phyloP scores from a whole-genome alignment of 1,284 basidiomycete genomes.

The Porodaedalea pini region DNA sequence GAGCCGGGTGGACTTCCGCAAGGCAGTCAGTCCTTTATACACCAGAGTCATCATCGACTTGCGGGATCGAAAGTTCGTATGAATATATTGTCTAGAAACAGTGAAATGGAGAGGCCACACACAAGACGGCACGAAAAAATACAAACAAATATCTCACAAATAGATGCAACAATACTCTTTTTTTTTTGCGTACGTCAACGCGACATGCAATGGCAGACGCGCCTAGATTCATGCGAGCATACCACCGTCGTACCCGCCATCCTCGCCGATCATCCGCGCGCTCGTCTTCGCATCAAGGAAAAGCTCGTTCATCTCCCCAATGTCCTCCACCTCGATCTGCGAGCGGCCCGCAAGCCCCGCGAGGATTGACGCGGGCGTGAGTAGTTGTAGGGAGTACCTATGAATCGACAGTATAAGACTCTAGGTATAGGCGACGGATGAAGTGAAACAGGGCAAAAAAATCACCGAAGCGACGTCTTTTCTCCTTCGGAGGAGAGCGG shows the following conservation, averaged over 20 bases:
- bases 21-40: too few species aligned
- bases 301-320: constrained; percentile 88
- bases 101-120: too few species aligned
- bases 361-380: constrained; percentile 91
- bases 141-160: too few species aligned
- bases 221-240: not conserved
- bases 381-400: constrained; percentile 89
- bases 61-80: too few species aligned
- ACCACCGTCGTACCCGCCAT: constrained; percentile 40
- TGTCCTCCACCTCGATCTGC: constrained; percentile 84
- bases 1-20: too few species aligned
- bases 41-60: too few species aligned
- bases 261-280: constrained; percentile 50
- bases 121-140: too few species aligned
- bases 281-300: constrained; percentile 93
- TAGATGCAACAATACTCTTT: too few species aligned
- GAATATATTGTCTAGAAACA: too few species aligned
- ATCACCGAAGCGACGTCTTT: constrained; percentile 75
- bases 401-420: constrained; percentile 9
- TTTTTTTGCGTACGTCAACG: too few species aligned
- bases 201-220: not conserved
- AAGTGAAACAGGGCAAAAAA: constrained; percentile 7
- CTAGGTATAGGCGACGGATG: constrained; percentile 2
- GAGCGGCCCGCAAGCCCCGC: constrained; percentile 72
- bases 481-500: constrained; percentile 82